A percentile compares a stretch with the other conserved stretches of the same genome.
Conservation (phyloP, 768 basidiomycete species). For the Mycena epipterygia region DNA sequence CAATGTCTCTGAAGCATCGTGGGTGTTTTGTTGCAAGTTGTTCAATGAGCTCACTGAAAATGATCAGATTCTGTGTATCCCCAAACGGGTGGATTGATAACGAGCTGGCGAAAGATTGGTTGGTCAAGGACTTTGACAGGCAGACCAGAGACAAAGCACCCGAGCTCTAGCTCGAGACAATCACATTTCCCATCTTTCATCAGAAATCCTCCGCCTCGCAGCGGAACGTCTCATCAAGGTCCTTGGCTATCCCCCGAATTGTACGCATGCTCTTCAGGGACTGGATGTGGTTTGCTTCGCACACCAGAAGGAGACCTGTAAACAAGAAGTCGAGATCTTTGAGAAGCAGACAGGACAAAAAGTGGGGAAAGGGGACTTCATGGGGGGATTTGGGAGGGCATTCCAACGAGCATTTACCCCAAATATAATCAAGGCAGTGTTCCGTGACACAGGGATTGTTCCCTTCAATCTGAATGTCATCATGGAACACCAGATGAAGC, state of each 20-base stretch:
- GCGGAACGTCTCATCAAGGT: not conserved
- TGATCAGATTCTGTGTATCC: not conserved
- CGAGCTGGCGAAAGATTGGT: not conserved
- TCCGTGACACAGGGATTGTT: conserved; percentile 40
- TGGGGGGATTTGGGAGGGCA: conserved; percentile 35
- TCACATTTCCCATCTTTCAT: not conserved
- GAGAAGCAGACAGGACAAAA: conserved; percentile 36
- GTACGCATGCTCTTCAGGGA: too few relatives aligned
- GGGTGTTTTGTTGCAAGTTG: not conserved
- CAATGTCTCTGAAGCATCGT: conserved; percentile 34
- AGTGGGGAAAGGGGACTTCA: conserved; percentile 49
- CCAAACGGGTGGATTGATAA: not conserved
- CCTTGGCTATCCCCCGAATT: too few relatives aligned
- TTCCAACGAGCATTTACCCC: conserved; percentile 33
- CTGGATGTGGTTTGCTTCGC: not conserved
- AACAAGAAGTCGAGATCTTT: conserved; percentile 41
- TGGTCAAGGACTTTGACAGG: not conserved
- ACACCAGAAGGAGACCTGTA: conserved; percentile 43
- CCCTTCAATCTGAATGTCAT: conserved; percentile 43
- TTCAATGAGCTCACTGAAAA: not conserved
- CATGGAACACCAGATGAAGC: conserved; percentile 39
- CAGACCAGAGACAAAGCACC: not conserved
- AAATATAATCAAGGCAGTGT: conserved; percentile 39
- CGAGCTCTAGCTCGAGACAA: not conserved
- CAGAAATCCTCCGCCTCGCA: not conserved